Percentiles rank a stretch among this genome's conserved stretches.
Conservation (phyloP, 495 filamentous ascomycete genomes). For the Aspergillus bridgeri region DNA sequence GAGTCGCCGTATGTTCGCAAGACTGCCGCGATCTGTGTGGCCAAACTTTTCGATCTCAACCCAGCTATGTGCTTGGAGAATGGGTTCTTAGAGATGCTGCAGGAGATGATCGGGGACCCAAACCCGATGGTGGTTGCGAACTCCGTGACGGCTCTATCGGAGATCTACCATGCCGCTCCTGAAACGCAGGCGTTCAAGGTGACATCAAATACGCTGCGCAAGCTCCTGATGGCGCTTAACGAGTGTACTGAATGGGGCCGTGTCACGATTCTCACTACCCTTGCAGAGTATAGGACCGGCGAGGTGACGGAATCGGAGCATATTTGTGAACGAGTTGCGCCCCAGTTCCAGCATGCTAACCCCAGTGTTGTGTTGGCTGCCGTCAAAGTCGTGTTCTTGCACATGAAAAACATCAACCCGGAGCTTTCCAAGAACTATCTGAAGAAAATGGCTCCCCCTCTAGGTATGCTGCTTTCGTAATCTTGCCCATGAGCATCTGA, state of each 20-base stretch:
- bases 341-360: slow-evolving; percentile 98
- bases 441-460: slow-evolving; percentile 96
- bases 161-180: slow-evolving; percentile 86
- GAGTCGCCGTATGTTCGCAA: slow-evolving; percentile 98
- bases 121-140: slow-evolving; percentile 99
- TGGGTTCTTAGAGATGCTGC: slow-evolving; percentile 90
- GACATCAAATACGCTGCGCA: slow-evolving; percentile 78
- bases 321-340: slow-evolving; percentile 92
- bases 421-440: slow-evolving; percentile 79
- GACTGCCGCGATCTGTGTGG: slow-evolving; percentile 95
- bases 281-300: slow-evolving; percentile 80
- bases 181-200: slow-evolving; percentile 85
- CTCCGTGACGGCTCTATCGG: slow-evolving; percentile 85
- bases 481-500: not conserved
- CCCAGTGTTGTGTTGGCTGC: slow-evolving; percentile 93
- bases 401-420: slow-evolving; percentile 80
- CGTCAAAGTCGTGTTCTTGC: slow-evolving; percentile 95
- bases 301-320: slow-evolving; percentile 97
- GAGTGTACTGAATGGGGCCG: slow-evolving; percentile 99
- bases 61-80: slow-evolving; percentile 91
- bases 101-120: slow-evolving; percentile 94
- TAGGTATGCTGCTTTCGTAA: slow-evolving; percentile 55
- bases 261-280: slow-evolving; percentile 84
- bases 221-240: slow-evolving; percentile 93
- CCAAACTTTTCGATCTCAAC: slow-evolving; percentile 95